Conservation (phyloP, 345 rosid species). For the Citropsis articulata region DNA sequence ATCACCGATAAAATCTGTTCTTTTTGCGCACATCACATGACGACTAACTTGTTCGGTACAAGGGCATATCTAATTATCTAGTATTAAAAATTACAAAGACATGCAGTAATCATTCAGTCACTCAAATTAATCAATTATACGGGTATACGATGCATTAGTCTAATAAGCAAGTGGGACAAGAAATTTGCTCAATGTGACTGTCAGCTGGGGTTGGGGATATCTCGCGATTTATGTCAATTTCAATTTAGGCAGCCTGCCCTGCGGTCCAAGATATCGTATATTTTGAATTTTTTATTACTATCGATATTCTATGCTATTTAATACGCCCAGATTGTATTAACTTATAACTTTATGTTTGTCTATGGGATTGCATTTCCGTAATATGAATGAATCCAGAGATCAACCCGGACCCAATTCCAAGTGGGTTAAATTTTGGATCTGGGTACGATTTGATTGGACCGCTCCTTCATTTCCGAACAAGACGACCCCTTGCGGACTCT, state of each 20-base stretch:
- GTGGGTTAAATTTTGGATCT: not conserved
- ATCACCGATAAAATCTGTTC: not conserved
- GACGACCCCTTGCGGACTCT: slow-evolving; percentile 3
- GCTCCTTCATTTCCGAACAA: not conserved
- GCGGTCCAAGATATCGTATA: not conserved
- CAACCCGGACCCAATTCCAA: too few species aligned
- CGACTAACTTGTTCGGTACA: not conserved
- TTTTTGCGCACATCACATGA: not conserved
- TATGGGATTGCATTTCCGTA: too few species aligned
- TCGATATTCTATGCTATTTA: not conserved
- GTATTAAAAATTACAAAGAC: not conserved
- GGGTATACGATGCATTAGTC: too few species aligned
- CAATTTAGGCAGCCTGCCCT: too few species aligned
- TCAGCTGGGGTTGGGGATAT: too few species aligned
- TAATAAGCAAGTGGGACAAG: too few species aligned
- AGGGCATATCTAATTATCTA: not conserved
- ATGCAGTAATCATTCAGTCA: not conserved
- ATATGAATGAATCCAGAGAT: too few species aligned
- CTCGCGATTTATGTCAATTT: too few species aligned
- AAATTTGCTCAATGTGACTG: too few species aligned
- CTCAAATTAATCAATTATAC: not conserved
- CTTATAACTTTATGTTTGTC: too few species aligned
- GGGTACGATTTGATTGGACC: not conserved
- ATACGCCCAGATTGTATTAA: too few species aligned
- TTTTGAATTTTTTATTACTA: too few species aligned